Evolutionary conservation across 805 yeast species (phyloP).

Genomic region (Kodamaea fukazawae): DNA sequence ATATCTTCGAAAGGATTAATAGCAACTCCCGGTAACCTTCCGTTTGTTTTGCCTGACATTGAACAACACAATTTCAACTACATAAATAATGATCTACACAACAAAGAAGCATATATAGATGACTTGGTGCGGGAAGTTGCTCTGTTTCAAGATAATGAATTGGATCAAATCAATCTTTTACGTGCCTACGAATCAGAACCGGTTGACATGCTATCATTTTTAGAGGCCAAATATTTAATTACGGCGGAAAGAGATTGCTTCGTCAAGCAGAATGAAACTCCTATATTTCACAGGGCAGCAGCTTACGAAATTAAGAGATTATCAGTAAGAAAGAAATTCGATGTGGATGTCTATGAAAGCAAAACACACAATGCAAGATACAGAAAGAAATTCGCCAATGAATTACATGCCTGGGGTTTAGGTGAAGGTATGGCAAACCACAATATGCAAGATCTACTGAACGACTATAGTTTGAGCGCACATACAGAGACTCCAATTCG

Average conservation of each 20-base stretch:
- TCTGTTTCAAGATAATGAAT: conserved; percentile 22
- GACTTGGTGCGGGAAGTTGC: conserved; percentile 15
- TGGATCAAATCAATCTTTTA: conserved; percentile 28
- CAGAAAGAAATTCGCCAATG: conserved; percentile 16
- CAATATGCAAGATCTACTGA: no score
- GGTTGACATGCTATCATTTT: no score
- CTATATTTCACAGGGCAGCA: neutral
- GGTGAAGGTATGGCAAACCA: no score
- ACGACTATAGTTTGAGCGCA: no score
- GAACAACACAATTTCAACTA: conserved; percentile 10
- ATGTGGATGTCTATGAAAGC: conserved; percentile 12
- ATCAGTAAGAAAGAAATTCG: conserved; percentile 22
- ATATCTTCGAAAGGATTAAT: conserved; percentile 12
- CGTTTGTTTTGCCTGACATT: conserved; percentile 14
- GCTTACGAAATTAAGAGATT: conserved; percentile 16
- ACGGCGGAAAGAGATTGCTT: no score
- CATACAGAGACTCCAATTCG: no score
- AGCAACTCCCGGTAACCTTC: conserved; percentile 14
- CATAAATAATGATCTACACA: conserved; percentile 6
- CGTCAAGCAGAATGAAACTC: conserved; percentile 1
- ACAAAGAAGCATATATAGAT: neutral
- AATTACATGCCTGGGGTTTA: conserved; percentile 11
- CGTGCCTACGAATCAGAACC: conserved; percentile 7
- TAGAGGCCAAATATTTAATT: no score
- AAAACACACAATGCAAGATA: conserved; percentile 20